Conservation (phyloP, 805 yeast species). For the Jamesozyma lodderae region DNA sequence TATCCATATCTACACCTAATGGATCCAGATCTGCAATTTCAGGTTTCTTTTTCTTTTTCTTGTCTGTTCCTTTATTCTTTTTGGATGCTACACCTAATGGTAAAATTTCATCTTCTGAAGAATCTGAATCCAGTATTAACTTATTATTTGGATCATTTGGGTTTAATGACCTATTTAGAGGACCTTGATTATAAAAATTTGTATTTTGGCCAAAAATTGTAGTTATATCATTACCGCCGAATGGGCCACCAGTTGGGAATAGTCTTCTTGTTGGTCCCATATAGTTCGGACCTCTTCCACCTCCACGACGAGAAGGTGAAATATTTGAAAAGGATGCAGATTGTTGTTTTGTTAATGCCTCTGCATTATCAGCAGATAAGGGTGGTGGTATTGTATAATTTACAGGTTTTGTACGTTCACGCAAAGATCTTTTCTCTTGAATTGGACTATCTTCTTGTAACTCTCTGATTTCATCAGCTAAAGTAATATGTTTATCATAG, state of each 20-base stretch:
- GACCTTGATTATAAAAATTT: slow-evolving; percentile 23
- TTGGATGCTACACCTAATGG: slow-evolving; percentile 38
- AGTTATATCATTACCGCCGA: slow-evolving; percentile 90
- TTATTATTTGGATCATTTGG: slow-evolving; percentile 14
- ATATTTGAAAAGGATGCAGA: slow-evolving; percentile 10
- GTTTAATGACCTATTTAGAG: background rate
- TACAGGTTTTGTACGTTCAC: slow-evolving; percentile 64
- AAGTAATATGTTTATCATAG: slow-evolving; percentile 26
- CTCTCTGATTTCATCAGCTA: slow-evolving; percentile 60
- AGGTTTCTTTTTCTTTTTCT: slow-evolving; percentile 38
- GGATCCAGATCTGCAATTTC: slow-evolving; percentile 87
- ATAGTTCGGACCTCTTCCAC: slow-evolving; percentile 33
- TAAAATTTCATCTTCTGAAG: slow-evolving; percentile 53
- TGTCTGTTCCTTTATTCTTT: slow-evolving; percentile 20
- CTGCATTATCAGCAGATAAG: slow-evolving; percentile 34
- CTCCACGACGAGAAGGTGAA: slow-evolving; percentile 23
- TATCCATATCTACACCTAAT: slow-evolving; percentile 77
- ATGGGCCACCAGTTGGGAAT: slow-evolving; percentile 93
- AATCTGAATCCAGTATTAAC: slow-evolving; percentile 41
- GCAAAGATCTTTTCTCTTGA: slow-evolving; percentile 42
- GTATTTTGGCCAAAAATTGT: slow-evolving; percentile 72
- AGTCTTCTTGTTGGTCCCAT: slow-evolving; percentile 54
- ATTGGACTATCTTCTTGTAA: slow-evolving; percentile 53
- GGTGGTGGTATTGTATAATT: slow-evolving; percentile 85
- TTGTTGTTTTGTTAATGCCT: slow-evolving; percentile 13